Conservation (phyloP, 2,329 filamentous ascomycete species). For the Mollisia scopiformis region DNA sequence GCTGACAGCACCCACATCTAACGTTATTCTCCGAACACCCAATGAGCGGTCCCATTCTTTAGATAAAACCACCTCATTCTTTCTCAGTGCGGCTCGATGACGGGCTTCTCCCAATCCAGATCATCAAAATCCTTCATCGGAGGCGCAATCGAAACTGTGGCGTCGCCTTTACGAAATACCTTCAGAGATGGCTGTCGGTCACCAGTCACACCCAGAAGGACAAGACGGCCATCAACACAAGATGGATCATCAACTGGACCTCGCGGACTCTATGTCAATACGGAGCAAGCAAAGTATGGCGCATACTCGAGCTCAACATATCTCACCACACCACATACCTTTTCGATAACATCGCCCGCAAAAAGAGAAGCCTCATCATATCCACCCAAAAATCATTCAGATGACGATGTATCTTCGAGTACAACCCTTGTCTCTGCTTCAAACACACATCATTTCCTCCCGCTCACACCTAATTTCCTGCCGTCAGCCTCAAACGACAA, state of each 20-base stretch:
- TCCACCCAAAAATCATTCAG: slow-evolving; percentile 5
- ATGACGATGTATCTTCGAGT: slow-evolving; percentile 23
- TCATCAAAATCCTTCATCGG: slow-evolving; percentile 19
- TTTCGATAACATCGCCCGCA: slow-evolving; percentile 14
- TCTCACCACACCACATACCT: slow-evolving; percentile 30
- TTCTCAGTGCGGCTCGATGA: slow-evolving; percentile 17
- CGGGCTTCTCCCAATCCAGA: slow-evolving; percentile 18
- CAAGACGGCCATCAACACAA: slow-evolving; percentile 6
- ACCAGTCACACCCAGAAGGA: slow-evolving; percentile 32
- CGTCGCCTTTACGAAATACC: slow-evolving; percentile 35
- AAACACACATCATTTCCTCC: slow-evolving; percentile 17
- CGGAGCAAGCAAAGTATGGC: slow-evolving; percentile 14
- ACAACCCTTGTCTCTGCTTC: slow-evolving; percentile 22
- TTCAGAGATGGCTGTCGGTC: slow-evolving; percentile 38
- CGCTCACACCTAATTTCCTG: slow-evolving; percentile 26
- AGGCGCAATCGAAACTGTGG: slow-evolving; percentile 30
- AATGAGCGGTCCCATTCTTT: slow-evolving; percentile 13
- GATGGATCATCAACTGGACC: slow-evolving; percentile 2
- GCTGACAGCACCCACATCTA: not conserved
- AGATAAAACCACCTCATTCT: slow-evolving; percentile 9
- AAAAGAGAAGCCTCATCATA: slow-evolving; percentile 12
- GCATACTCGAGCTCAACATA: slow-evolving; percentile 27
- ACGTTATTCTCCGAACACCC: slow-evolving; percentile 8
- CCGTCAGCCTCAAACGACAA: slow-evolving; percentile 31
- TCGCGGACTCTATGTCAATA: slow-evolving; percentile 18